Evolutionary conservation across 805 yeast species (phyloP), one percentile per base, ranked within the genome.

Genomic region (Ogataea haglerorum): DNA sequence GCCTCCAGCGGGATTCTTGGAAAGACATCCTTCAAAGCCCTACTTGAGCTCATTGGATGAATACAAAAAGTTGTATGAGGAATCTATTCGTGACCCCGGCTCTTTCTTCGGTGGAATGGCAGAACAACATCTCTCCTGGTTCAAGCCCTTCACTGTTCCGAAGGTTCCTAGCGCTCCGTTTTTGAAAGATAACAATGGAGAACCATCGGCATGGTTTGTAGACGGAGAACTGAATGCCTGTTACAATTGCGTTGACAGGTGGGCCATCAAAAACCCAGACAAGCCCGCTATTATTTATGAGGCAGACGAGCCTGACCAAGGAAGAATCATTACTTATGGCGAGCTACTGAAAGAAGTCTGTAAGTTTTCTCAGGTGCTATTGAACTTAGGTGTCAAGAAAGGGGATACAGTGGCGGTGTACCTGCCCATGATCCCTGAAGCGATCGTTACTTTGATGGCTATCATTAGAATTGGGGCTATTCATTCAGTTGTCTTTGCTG

Each of bases 401-500:
- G 93, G 93, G 53, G 95, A 85, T 59, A 82, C 89, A 13, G 91
- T 85, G 42, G 93, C 93, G 17, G 85, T 85, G 38, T 85, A 85
- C 61, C 70, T 85, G 69, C 95, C 95, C 54, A 85, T 85, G 93
- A 82, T 80, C 48, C 84, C 90, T 33, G 86, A 84, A 60, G 90
- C 93, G 28, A 65, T 85, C 37, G 69, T 82, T 42, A 78, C 93
- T 19, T 65, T 85, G 69, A 66, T 85, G 64, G 95, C 95, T 18
- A 82, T 85, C 56, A 75, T 78, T 30, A 73, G 95, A 64, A 69
- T 85, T 48, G 95, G 95, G 54, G 95, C 95, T 10, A 69, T 85
- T 45, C 95, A 85, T 63, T 82, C 91, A 2, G 93, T 85, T 26
- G 82, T 85, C 23, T 85, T 85, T 68, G 95, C 95, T 21, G 95